These are phyloP conservation scores for Hippophae gyantsensis DNA, from an alignment of 306 rosid genomes.

Conservation along the genomic window DNA sequence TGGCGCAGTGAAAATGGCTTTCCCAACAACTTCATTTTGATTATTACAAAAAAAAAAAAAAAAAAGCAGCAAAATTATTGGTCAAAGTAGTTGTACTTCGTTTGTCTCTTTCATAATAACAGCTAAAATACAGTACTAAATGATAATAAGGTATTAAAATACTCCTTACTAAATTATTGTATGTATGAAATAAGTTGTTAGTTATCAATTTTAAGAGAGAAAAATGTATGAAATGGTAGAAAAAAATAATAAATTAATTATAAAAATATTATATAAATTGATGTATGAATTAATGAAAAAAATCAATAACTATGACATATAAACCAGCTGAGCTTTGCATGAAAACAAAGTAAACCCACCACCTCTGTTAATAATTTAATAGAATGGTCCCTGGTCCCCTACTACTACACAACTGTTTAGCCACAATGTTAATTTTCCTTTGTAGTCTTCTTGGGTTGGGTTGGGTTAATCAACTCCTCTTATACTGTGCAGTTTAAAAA, in stretches of 20 bases:
- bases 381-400: constrained; percentile 29
- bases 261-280: too few species aligned
- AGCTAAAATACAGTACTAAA: constrained; percentile 12
- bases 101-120: constrained; percentile 17
- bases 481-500: too few species aligned
- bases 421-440: constrained; percentile 18
- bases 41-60: constrained; percentile 21
- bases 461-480: background rate
- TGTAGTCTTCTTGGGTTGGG: constrained; percentile 4
- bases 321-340: constrained; percentile 28
- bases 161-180: too few species aligned
- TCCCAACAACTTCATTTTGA: constrained; percentile 16
- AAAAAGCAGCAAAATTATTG: background rate
- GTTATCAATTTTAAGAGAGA: too few species aligned
- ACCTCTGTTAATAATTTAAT: constrained; percentile 17
- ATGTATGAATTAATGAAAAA: too few species aligned
- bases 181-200: too few species aligned
- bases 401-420: constrained; percentile 22
- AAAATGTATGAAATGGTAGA: too few species aligned
- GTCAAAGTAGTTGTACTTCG: constrained; percentile 11
- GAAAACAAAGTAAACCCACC: constrained; percentile 24
- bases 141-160: too few species aligned
- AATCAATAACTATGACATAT: too few species aligned
- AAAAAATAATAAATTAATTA: too few species aligned
- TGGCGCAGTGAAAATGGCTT: background rate